These are phyloP conservation scores for Cercis canadensis DNA, from an alignment of 306 rosid genomes.

Conservation along the genomic window DNA sequence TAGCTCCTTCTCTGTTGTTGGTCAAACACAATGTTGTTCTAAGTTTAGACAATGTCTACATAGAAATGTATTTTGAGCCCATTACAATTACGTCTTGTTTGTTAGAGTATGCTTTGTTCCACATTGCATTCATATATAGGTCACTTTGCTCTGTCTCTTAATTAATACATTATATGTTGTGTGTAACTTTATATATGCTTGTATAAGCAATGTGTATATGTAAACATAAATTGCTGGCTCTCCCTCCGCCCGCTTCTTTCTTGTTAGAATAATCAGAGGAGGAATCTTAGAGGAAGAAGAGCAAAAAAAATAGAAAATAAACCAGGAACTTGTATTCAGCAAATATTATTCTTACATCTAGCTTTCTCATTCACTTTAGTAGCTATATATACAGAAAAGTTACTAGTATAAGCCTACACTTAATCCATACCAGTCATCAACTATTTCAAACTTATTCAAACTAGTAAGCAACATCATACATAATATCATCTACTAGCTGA, in stretches of 20 bases:
- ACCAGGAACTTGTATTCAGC: too few species aligned
- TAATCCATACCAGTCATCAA: too few species aligned
- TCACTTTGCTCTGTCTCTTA: slow-evolving; percentile 3
- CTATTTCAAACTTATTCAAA: too few species aligned
- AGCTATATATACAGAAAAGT: too few species aligned
- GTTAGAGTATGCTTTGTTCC: neutral
- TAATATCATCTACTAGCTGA: too few species aligned
- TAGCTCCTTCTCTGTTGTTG: slow-evolving; percentile 32
- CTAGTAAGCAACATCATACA: too few species aligned
- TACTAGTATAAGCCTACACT: too few species aligned
- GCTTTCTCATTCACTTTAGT: too few species aligned
- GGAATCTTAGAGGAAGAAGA: too few species aligned
- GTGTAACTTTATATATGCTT: slow-evolving; percentile 17
- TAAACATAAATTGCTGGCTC: slow-evolving; percentile 15
- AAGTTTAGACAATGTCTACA: neutral
- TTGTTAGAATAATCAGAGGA: too few species aligned
- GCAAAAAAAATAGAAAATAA: too few species aligned
- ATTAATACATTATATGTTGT: slow-evolving; percentile 6
- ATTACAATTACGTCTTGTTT: slow-evolving; percentile 15
- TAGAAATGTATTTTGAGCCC: neutral
- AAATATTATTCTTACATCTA: too few species aligned
- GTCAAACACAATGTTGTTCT: slow-evolving; percentile 17
- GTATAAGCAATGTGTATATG: neutral
- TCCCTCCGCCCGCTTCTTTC: neutral
- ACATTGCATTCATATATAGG: slow-evolving; percentile 2